Base-by-base conservation (phyloP, 495 filamentous ascomycete genomes). In the Neurospora pannonica region DNA sequence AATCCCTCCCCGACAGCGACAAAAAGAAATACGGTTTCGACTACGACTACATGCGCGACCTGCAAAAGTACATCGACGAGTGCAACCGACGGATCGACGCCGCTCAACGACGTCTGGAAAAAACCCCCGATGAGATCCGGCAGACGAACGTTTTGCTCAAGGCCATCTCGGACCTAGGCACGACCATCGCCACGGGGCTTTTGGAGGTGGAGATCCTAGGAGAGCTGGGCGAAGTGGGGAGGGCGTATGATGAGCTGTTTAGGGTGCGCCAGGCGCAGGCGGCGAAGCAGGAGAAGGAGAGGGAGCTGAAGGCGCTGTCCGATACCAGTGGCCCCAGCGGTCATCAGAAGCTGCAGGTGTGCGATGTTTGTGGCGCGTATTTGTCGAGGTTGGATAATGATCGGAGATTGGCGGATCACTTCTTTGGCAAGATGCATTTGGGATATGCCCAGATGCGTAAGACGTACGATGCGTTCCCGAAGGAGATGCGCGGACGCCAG, bases 361-460 rank as follows among this genome's bases (percentile, higher is more conserved):
- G 96, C 87, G 96, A 99, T 82, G 97, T 98, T 2, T 99, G 96
- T 92, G 71, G 85, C 42, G 96, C 96, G 4, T 99, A 99, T 80
- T 86, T 99, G 72, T 92, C 89, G 72, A 83, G 96, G 24, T 88
- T 99, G 34, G 96, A 99, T 80, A 99, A 99, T 78, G 96, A 99
- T 79, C 88, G 96, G 24, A 86, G 96, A 38, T 79, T 99, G 82
- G 96, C 96, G 37, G 96, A 99, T 81, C 96, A 99, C 79, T 99
- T 99, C 82, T 98, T 97, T 81, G 96, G 96, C 38, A 99, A 99
- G 86, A 98, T 99, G 97, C 96, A 99, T 79, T 86, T 99, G 79
- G 96, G 96, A 0, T 99, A 98, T 81, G 95, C 96, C 40, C 93
- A 97, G 84, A 99, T 99, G 96, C 89, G 96, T 75, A 96, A 93